Conservation (phyloP, 2,329 filamentous ascomycete species). For the Xylaria polymorpha region DNA sequence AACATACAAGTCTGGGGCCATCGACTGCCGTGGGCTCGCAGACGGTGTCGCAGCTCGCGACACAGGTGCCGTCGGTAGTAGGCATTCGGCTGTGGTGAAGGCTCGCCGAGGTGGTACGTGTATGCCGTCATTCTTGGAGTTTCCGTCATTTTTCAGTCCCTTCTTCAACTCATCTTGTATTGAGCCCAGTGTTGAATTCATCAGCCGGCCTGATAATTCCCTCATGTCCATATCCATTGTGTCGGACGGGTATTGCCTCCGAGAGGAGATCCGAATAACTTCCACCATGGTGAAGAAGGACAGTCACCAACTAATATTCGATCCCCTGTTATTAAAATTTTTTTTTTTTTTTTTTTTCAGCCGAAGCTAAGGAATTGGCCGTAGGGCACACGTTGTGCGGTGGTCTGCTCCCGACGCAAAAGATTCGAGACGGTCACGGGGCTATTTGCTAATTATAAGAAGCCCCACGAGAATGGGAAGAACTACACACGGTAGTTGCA, state of each 20-base stretch:
- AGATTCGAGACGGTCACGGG: constrained; percentile 27
- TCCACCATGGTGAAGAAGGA: constrained; percentile 47
- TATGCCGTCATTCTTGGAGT: constrained; percentile 27
- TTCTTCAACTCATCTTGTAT: constrained; percentile 36
- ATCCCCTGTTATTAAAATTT: constrained; percentile 15
- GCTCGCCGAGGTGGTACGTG: constrained; percentile 47
- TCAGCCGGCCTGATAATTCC: constrained; percentile 47
- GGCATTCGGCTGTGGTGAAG: constrained; percentile 48
- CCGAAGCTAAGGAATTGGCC: constrained; percentile 30
- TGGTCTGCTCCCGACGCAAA: constrained; percentile 21
- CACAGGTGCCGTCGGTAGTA: constrained; percentile 38
- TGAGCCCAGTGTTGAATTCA: constrained; percentile 44
- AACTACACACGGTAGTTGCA: constrained; percentile 16
- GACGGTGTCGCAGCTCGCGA: constrained; percentile 41
- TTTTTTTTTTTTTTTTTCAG: constrained; percentile 21
- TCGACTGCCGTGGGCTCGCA: constrained; percentile 40
- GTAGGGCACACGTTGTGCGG: constrained; percentile 26
- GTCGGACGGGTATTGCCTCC: constrained; percentile 40
- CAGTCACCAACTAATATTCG: background rate
- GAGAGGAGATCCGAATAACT: constrained; percentile 45
- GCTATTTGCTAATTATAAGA: constrained; percentile 23
- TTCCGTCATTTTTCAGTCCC: constrained; percentile 11
- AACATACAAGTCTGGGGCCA: constrained; percentile 42
- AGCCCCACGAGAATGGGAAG: constrained; percentile 34
- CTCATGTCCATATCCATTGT: constrained; percentile 46